Percentiles rank a stretch among this genome's conserved stretches.
Conservation (phyloP, 2,329 filamentous ascomycete species). For the Colletotrichum tropicicola region DNA sequence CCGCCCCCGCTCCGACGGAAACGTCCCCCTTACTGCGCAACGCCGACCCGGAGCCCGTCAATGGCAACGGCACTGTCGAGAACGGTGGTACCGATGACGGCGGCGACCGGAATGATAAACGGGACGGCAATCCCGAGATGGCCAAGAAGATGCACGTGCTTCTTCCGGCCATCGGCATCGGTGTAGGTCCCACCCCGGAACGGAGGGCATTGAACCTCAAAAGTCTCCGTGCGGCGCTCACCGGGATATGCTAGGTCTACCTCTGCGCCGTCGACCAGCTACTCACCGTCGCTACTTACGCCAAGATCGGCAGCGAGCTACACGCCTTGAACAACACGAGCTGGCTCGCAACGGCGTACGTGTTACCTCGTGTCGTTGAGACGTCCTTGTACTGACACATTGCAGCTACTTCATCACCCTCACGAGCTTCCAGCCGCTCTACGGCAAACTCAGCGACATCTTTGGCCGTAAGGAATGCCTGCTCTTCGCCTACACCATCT, state of each 20-base stretch:
- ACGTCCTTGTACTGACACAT: not conserved
- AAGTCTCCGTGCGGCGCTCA: not conserved
- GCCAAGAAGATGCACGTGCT: slow-evolving; percentile 47
- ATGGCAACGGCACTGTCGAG: slow-evolving; percentile 3
- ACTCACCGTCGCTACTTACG: slow-evolving; percentile 80
- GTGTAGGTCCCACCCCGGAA: slow-evolving; percentile 35
- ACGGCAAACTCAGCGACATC: slow-evolving; percentile 76
- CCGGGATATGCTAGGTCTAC: slow-evolving; percentile 62
- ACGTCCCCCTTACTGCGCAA: slow-evolving; percentile 38
- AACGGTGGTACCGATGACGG: slow-evolving; percentile 6
- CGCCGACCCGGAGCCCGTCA: slow-evolving; percentile 5
- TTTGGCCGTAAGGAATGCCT: slow-evolving; percentile 75
- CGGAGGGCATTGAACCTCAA: not conserved
- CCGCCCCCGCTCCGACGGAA: slow-evolving; percentile 32
- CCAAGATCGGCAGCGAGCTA: slow-evolving; percentile 79
- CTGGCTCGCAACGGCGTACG: slow-evolving; percentile 71
- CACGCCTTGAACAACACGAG: slow-evolving; percentile 78
- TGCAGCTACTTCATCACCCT: slow-evolving; percentile 75
- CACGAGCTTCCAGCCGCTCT: slow-evolving; percentile 79
- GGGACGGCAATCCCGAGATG: slow-evolving; percentile 38
- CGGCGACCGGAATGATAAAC: slow-evolving; percentile 23
- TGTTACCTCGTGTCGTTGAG: not conserved
- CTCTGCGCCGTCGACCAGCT: slow-evolving; percentile 80
- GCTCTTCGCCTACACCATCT: slow-evolving; percentile 70
- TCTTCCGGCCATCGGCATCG: slow-evolving; percentile 48